phyloP scores from a whole-genome alignment of 192 early-diverging fungal species.

The Entomortierella parvispora region DNA sequence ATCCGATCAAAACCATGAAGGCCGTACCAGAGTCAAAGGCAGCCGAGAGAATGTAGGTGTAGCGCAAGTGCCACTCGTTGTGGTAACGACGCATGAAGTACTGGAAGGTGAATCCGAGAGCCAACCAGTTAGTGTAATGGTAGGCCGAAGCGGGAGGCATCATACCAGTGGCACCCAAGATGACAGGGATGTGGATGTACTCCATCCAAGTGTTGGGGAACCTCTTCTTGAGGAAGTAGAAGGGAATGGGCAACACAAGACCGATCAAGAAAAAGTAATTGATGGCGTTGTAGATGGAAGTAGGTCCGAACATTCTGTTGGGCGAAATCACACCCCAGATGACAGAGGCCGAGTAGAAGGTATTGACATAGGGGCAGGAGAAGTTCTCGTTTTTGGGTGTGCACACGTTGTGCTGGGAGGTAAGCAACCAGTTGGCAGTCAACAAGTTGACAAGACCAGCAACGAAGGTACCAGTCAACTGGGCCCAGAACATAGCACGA shows the following conservation, averaged over 20 bases:
- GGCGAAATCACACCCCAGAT: constrained; percentile 82
- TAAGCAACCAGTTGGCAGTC: too few relatives aligned
- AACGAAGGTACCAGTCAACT: constrained; percentile 66
- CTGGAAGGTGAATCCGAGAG: constrained; percentile 59
- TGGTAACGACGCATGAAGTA: constrained; percentile 56
- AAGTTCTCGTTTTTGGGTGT: constrained; percentile 39
- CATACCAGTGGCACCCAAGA: constrained; percentile 56
- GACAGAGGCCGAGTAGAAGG: too few relatives aligned
- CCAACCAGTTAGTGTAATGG: constrained; percentile 49
- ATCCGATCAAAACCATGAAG: constrained; percentile 16
- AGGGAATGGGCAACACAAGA: constrained; percentile 61
- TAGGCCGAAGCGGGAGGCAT: constrained; percentile 58
- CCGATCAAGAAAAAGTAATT: constrained; percentile 59
- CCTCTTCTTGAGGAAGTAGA: constrained; percentile 60
- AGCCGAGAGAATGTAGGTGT: too few relatives aligned
- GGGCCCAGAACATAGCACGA: constrained; percentile 63
- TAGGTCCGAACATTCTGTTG: constrained; percentile 59
- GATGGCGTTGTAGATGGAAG: constrained; percentile 39
- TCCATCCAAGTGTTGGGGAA: constrained; percentile 56
- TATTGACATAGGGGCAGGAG: too few relatives aligned
- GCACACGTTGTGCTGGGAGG: constrained; percentile 52
- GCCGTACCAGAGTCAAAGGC: constrained; percentile 70
- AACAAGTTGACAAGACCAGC: constrained; percentile 60
- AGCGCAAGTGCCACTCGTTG: constrained; percentile 62
- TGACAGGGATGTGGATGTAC: constrained; percentile 63